These are phyloP conservation scores for Harringtonia aguacate DNA, from an alignment of 2,329 filamentous ascomycete species.

Conservation along the genomic window DNA sequence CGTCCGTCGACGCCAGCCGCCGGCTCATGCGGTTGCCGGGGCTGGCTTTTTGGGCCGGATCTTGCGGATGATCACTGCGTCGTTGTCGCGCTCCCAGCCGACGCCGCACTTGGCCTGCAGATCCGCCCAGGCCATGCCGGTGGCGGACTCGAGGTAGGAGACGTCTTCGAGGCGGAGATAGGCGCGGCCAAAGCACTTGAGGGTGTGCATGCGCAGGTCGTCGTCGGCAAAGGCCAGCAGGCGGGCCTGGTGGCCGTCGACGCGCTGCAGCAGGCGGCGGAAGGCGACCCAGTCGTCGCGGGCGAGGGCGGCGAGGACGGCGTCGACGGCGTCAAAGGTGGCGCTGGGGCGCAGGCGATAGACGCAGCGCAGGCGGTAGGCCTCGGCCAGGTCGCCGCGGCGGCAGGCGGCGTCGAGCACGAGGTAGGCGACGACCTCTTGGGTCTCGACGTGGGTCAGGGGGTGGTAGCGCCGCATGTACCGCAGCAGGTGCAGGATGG, in stretches of 20 bases:
- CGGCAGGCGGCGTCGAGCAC: conserved; percentile 86
- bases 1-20: too few relatives aligned
- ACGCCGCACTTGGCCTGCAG: conserved; percentile 60
- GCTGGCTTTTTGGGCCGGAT: conserved; percentile 25
- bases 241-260: conserved; percentile 70
- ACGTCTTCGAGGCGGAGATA: conserved; percentile 63
- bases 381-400: conserved; percentile 61
- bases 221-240: conserved; percentile 75
- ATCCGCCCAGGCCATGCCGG: conserved; percentile 61
- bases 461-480: conserved; percentile 57
- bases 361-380: conserved; percentile 53
- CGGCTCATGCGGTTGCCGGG: not conserved
- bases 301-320: conserved; percentile 57
- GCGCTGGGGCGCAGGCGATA: conserved; percentile 52
- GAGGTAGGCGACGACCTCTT: conserved; percentile 71
- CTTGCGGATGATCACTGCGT: conserved; percentile 64
- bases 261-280: conserved; percentile 54
- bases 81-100: conserved; percentile 71
- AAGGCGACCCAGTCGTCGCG: conserved; percentile 79
- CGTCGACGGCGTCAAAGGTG: conserved; percentile 62
- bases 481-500: conserved; percentile 68
- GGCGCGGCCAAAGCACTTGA: conserved; percentile 77
- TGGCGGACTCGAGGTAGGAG: conserved; percentile 56
- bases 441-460: conserved; percentile 60
- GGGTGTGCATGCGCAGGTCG: conserved; percentile 60